Evolutionary conservation across 768 basidiomycete species (phyloP).

Genomic region (Inosperma sp.): DNA sequence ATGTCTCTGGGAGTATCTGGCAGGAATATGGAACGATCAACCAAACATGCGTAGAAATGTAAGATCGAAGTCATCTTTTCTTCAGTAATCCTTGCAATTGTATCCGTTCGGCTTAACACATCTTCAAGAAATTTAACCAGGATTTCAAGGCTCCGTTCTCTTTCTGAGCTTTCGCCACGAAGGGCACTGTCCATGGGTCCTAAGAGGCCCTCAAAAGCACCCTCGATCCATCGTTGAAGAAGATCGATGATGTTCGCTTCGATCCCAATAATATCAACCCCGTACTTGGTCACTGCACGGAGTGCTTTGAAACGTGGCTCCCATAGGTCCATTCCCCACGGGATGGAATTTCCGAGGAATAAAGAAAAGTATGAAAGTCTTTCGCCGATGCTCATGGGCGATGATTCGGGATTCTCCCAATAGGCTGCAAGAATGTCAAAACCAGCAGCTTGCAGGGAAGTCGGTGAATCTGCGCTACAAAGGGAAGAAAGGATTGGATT

Average conservation of each 20-base stretch:
- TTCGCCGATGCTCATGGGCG: conserved; percentile 49
- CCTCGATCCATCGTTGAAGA: conserved; percentile 61
- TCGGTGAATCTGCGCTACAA: conserved; percentile 50
- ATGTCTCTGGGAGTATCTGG: conserved; percentile 36
- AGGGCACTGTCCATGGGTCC: conserved; percentile 30
- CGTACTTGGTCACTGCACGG: conserved; percentile 56
- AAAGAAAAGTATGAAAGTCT: conserved; percentile 60
- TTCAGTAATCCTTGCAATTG: conserved; percentile 57
- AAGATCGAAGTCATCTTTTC: conserved; percentile 53
- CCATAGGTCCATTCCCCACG: conserved; percentile 68
- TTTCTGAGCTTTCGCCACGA: conserved; percentile 45
- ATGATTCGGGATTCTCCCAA: conserved; percentile 54
- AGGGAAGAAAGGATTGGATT: conserved; percentile 58
- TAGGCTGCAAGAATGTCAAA: conserved; percentile 70
- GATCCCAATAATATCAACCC: conserved; percentile 58
- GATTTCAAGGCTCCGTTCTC: conserved; percentile 59
- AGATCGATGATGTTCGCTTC: conserved; percentile 53
- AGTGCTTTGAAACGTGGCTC: conserved; percentile 67
- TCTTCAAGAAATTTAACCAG: conserved; percentile 55
- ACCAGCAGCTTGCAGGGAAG: conserved; percentile 59
- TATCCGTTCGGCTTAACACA: conserved; percentile 47
- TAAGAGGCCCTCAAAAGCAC: conserved; percentile 53
- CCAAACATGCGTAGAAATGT: conserved; percentile 54
- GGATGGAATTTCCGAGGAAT: conserved; percentile 42
- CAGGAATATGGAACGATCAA: conserved; percentile 48